These are phyloP conservation scores for Leccinum variicolor DNA, from an alignment of 768 basidiomycete genomes.

Conservation along the genomic window DNA sequence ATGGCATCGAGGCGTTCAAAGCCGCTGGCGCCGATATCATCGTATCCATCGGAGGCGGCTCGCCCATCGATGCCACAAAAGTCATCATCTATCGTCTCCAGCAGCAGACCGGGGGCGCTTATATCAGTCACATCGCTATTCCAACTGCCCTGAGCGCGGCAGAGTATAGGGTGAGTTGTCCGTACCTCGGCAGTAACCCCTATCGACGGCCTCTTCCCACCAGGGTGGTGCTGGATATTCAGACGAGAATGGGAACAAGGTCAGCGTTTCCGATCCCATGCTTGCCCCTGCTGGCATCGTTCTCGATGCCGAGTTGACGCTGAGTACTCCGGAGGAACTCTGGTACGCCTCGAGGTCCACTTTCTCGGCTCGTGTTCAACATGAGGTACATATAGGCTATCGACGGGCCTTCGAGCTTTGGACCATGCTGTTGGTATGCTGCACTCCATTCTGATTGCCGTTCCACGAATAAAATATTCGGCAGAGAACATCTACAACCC, in stretches of 20 bases:
- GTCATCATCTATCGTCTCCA: conserved; percentile 64
- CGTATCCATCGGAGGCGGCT: conserved; percentile 76
- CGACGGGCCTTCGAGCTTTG: conserved; percentile 73
- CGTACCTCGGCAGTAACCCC: neutral
- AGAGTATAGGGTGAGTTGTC: conserved; percentile 56
- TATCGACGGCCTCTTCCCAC: neutral
- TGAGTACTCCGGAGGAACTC: conserved; percentile 68
- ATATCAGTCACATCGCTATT: conserved; percentile 67
- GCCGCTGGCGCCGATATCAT: conserved; percentile 62
- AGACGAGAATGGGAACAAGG: conserved; percentile 65
- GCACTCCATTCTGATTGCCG: neutral
- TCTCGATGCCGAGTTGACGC: conserved; percentile 71
- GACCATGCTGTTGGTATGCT: conserved; percentile 73
- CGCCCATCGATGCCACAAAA: conserved; percentile 76
- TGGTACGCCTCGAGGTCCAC: conserved; percentile 44
- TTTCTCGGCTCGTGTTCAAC: conserved; percentile 7
- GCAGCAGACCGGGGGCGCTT: conserved; percentile 49
- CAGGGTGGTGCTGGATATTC: conserved; percentile 70
- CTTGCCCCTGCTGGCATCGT: conserved; percentile 72
- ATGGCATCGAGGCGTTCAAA: conserved; percentile 53
- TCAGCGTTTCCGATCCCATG: conserved; percentile 47
- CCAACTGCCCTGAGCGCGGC: conserved; percentile 82
- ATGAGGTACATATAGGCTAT: conserved; percentile 48
- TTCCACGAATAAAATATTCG: neutral
- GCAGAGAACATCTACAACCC: conserved; percentile 60